Conservation (phyloP, 2,329 filamentous ascomycete genomes). For the Coniella lustricola region DNA sequence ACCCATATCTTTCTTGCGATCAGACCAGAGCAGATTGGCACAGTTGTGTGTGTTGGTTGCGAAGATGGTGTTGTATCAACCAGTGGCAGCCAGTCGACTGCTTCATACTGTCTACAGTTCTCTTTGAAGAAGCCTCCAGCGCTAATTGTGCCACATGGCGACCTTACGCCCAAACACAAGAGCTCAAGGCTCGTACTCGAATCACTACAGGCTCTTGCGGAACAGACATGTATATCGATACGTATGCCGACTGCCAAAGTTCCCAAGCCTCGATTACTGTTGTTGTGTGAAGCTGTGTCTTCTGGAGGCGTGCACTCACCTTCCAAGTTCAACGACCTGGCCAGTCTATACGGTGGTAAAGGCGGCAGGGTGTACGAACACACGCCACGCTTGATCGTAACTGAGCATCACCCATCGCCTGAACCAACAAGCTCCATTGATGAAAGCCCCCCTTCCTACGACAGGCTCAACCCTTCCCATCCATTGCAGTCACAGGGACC, state of each 20-base stretch:
- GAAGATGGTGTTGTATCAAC: background rate
- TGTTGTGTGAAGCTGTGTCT: conserved; percentile 1
- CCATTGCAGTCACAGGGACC: background rate
- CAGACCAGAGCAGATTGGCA: background rate
- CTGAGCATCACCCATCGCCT: background rate
- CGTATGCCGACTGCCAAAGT: background rate
- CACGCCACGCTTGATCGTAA: background rate
- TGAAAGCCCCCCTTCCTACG: conserved; percentile 5
- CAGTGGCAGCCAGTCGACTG: background rate
- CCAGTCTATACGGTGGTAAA: conserved; percentile 12
- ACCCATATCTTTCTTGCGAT: conserved; percentile 1
- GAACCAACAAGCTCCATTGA: background rate
- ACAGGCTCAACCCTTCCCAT: background rate
- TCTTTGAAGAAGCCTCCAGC: background rate
- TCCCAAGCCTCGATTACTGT: background rate
- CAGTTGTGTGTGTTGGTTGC: background rate
- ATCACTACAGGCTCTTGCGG: background rate
- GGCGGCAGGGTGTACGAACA: conserved; percentile 9
- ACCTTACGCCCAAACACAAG: conserved; percentile 6
- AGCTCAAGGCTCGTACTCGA: conserved; percentile 2
- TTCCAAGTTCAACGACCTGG: conserved; percentile 2
- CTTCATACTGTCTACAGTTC: conserved; percentile 2
- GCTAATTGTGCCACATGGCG: conserved; percentile 2
- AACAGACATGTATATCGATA: background rate
- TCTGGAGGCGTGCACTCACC: background rate